Percentiles rank a stretch among this genome's conserved stretches.
These are phyloP conservation scores for Citropsis articulata DNA, from an alignment of 345 rosid genomes.

Conservation along the genomic window DNA sequence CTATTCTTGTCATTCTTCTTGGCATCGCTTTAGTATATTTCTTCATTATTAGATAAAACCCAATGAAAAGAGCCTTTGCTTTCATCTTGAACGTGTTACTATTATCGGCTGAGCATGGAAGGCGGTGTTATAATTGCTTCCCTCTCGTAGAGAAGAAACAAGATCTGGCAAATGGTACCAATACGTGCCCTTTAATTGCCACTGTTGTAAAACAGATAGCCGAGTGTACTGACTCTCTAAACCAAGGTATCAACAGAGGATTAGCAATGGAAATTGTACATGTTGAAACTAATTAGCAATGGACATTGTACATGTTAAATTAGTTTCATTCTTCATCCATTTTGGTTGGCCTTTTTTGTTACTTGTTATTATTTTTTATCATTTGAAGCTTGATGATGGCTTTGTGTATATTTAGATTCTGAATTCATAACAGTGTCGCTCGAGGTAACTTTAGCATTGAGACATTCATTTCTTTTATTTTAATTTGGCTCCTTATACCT, in stretches of 20 bases:
- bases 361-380: neutral
- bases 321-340: neutral
- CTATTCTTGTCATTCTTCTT: slow-evolving; percentile 1
- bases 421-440: neutral
- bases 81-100: slow-evolving; percentile 17
- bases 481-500: no score
- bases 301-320: neutral
- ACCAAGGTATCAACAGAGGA: neutral
- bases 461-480: neutral
- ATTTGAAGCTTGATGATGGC: neutral
- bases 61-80: slow-evolving; percentile 3
- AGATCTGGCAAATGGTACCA: slow-evolving; percentile 17
- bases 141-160: slow-evolving; percentile 6
- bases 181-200: slow-evolving; percentile 11
- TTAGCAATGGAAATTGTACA: neutral
- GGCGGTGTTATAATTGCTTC: neutral
- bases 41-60: neutral
- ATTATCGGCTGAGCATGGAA: neutral
- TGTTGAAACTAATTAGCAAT: neutral
- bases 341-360: neutral
- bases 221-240: no score
- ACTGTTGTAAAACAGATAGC: slow-evolving; percentile 28
- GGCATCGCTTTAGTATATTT: slow-evolving; percentile 8
- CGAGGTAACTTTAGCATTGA: neutral
- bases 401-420: neutral